Percentiles rank a stretch among this genome's conserved stretches.
Conservation (phyloP, 1,139 yeast genomes). For the Candida sp. region DNA sequence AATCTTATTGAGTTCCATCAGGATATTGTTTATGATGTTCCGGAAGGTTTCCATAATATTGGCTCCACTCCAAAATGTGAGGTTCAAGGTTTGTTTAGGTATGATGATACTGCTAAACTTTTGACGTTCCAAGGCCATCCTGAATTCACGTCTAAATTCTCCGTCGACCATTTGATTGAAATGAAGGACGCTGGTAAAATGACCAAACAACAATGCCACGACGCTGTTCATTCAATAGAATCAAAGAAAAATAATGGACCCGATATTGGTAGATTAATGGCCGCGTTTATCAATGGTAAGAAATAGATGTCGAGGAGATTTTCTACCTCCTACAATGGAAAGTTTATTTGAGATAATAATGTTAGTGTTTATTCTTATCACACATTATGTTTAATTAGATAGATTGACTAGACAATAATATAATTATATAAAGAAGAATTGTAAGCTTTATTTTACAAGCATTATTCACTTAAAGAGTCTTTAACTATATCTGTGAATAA, state of each 20-base stretch:
- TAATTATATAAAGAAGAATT: too few relatives aligned
- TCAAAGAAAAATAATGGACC: constrained; percentile 32
- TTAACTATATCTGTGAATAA: too few relatives aligned
- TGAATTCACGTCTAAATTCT: constrained; percentile 52
- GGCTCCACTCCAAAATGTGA: constrained; percentile 55
- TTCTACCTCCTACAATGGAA: too few relatives aligned
- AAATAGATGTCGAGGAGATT: too few relatives aligned
- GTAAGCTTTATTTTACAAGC: too few relatives aligned
- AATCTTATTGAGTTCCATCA: constrained; percentile 65
- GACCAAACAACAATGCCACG: constrained; percentile 20
- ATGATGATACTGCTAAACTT: constrained; percentile 36
- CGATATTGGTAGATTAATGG: constrained; percentile 29
- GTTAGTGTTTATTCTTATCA: too few relatives aligned
- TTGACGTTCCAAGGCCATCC: constrained; percentile 91
- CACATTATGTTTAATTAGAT: too few relatives aligned
- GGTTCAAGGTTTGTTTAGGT: constrained; percentile 60
- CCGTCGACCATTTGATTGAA: constrained; percentile 22
- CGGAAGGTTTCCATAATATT: constrained; percentile 35
- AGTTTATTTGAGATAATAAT: too few relatives aligned
- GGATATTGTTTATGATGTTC: constrained; percentile 56
- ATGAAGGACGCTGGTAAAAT: constrained; percentile 13
- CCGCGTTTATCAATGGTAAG: constrained; percentile 16
- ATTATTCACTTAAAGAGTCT: too few relatives aligned
- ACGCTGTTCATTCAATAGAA: constrained; percentile 24
- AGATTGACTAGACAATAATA: too few relatives aligned